Conservation (phyloP, 148 eudicot genomes). For the Camellia granthamiana region DNA sequence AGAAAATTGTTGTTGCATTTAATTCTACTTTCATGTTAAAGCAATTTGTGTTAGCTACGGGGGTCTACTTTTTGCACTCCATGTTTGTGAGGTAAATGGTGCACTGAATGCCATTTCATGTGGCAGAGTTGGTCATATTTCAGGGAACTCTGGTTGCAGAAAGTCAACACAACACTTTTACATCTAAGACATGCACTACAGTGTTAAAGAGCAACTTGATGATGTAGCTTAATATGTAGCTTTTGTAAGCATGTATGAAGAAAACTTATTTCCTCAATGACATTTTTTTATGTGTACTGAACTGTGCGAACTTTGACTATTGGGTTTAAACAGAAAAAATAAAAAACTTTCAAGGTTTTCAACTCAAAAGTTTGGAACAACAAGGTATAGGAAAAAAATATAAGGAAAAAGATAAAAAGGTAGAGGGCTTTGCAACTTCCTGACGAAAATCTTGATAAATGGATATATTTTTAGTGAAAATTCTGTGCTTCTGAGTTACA, state of each 20-base stretch:
- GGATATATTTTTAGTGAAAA: neutral
- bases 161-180: neutral
- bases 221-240: neutral
- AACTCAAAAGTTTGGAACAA: neutral
- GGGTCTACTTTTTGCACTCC: neutral
- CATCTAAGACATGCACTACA: neutral
- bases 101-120: neutral
- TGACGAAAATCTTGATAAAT: neutral
- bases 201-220: neutral
- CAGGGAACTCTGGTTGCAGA: neutral
- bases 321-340: no score
- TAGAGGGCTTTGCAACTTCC: neutral
- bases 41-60: neutral
- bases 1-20: neutral
- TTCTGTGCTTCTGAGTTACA: neutral
- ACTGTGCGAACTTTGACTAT: neutral
- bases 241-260: no score
- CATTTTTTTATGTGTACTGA: neutral
- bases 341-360: neutral
- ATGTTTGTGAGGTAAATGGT: neutral
- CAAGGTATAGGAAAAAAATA: neutral
- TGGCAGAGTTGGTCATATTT: neutral
- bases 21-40: neutral
- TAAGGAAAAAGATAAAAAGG: neutral
- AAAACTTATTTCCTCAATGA: no score